Evolutionary conservation across 179 eudicot species (phyloP), one percentile per base, ranked within the genome.

Genomic region (Spinacia oleracea): DNA sequence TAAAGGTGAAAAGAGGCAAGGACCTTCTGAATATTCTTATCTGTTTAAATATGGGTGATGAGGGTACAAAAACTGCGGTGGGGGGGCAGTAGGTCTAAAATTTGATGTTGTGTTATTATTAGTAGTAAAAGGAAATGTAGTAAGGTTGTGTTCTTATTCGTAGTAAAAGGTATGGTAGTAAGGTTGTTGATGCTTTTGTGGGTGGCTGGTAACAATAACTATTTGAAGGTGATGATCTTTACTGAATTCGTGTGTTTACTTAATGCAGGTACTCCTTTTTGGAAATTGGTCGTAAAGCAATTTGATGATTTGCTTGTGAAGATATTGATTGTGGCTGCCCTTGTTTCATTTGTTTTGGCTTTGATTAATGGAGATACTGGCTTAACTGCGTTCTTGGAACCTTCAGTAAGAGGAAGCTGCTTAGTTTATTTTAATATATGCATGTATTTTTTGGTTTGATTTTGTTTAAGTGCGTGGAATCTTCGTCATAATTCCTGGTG

Each of bases 221-320:
- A 14, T 31, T 23, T 58, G 62, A 58, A 58, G 62, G 62, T 9
- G 25, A 21, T 56, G 29, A 18, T n/a, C n/a, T n/a, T n/a, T n/a
- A n/a, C n/a, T n/a, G n/a, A 35, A 4, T 35, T 35, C 2, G 40
- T 35, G 40, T 32, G 43, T 42, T 63, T 69, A 70, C 81, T 82
- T 23, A 69, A 68, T 88, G 85, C 87, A 93, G 99, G 96, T 84
- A 93, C 98, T 83, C 97, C 99, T 31, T 93, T 93, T 73, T 96
- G 98, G 99, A 91, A 89, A 84, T 78, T 93, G 89, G 94, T 96
- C 79, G 77, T 96, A 88, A 96, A 93, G 92, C 99, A 96, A 81
- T 96, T 96, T 84, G 96, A 96, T 84, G 99, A 96, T 85, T 89
- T 96, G 84, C 94, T 96, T 79, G 98, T 96, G 48, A 96, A 93